Evolutionary conservation across 306 rosid genomes (phyloP), one percentile per base, ranked within the genome.

Genomic region (Phaseolus lunatus): DNA sequence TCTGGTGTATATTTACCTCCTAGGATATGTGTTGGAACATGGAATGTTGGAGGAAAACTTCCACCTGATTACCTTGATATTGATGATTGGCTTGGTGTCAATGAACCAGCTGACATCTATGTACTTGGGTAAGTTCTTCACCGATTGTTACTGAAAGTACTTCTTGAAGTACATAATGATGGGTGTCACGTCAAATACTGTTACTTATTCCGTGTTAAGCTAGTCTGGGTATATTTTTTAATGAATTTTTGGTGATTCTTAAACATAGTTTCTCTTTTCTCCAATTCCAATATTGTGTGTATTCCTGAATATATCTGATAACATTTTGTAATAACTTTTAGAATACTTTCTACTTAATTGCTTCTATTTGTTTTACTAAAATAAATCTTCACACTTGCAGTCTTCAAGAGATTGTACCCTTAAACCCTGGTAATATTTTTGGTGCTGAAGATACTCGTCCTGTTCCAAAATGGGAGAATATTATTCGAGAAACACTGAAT

Each of bases 331-430:
- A 52, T 53, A 7, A 43, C 50, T 79, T 64, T 13, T 72, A 31
- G 26, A 23, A 9, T 67, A 48, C 14, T 23, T 19, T 57, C 15
- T 76, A 39, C 53, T 68, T 57, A 78, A 71, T 41, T 24, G 39
- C 48, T 67, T 76, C 48, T 78, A 73, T 69, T 73, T 35, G 50
- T 73, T 72, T 81, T 80, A 82, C 76, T 47, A 22, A 50, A 61
- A 50, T 22, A 41, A 39, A 47, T 78, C 37, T 80, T 72, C 77
- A 9, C 57, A 23, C 58, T 73, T 77, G 81, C 94, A 96, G 99
- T 70, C 88, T 96, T 91, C 99, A 96, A 82, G 99, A 96, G 96
- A 87, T 96, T 81, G 99, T 96, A 70, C 98, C 99, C 59, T 86
- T 96, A 76, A 96, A 88, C 76, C 93, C 98, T 58, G 98, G 88